These are phyloP conservation scores for Didymella keratinophila DNA, from an alignment of 2,329 filamentous ascomycete species.

Conservation along the genomic window DNA sequence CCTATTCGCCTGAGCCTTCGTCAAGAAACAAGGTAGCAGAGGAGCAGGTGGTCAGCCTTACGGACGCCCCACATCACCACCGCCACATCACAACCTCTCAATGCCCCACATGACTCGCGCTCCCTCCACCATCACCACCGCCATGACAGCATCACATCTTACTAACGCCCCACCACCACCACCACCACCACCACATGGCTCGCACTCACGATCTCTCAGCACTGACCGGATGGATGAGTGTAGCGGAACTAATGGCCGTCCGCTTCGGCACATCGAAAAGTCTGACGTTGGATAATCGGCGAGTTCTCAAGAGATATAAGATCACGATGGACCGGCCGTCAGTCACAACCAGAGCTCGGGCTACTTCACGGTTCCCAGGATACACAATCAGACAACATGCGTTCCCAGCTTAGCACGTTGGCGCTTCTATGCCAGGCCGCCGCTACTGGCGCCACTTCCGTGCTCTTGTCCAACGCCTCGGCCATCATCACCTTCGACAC, in stretches of 20 bases:
- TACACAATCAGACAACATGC: not conserved
- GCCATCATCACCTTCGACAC: not conserved
- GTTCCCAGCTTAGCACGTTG: not conserved
- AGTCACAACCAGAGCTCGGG: not conserved
- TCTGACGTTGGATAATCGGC: not conserved
- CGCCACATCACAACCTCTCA: not conserved
- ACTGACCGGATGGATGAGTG: not conserved
- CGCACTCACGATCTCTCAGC: not conserved
- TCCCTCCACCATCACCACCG: not conserved
- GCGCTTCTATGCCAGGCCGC: not conserved
- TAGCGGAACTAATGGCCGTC: not conserved
- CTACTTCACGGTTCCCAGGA: not conserved
- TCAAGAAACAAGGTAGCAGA: not conserved
- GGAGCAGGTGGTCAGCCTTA: not conserved
- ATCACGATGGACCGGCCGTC: not conserved
- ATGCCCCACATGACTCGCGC: not conserved
- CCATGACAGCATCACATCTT: not conserved
- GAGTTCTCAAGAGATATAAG: not conserved
- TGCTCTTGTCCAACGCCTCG: not conserved
- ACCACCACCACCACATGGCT: not conserved
- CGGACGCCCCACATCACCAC: not conserved
- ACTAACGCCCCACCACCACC: not conserved
- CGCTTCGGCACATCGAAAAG: not conserved
- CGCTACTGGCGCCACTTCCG: not conserved
- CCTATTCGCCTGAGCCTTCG: not conserved